Base-by-base conservation (phyloP, 495 filamentous ascomycete genomes). In the Hyaloscypha variabilis region DNA sequence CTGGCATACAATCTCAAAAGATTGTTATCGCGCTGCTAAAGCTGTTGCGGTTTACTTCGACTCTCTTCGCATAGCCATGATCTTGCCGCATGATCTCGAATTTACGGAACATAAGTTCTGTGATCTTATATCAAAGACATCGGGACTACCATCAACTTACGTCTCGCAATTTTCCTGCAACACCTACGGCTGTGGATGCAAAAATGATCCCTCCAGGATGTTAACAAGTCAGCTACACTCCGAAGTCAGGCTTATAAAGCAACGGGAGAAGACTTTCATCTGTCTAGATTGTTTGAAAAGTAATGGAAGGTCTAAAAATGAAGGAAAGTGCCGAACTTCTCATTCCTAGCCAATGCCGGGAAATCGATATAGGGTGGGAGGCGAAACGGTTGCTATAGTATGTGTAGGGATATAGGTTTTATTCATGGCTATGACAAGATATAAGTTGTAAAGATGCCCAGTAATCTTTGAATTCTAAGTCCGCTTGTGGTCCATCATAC, bases 21-120 rank as follows among this genome's bases (percentile, higher is more conserved):
- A 51, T 24, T 51, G 49, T 51, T 51, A 51, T 51, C 49, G 49
- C 49, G 49, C 49, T 51, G 49, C 49, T 51, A 51, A 51, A 17
- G 49, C 49, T 51, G 49, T 51, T 17, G 49, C 6, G 19, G 6
- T 17, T 17, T 51, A 51, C 49, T 51, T 51, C 49, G 19, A 51
- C 49, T 51, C 49, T 51, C 49, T 51, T 51, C 49, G 19, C 6
- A 51, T 51, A 24, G 14, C 49, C 6, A 51, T 6, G 6, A 51
- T 51, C 49, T 17, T 51, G 49, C 49, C 49, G 6, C 19, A 51
- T 17, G 49, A 51, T 51, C 49, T 51, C 49, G 49, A 51, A 3
- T 51, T 51, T 51, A 51, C 49, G 14, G 49, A 51, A 17, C 49
- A 51, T 51, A 51, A 17, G 19, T 51, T 51, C 23, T 51, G 49